Evolutionary conservation across 2,329 filamentous ascomycete species (phyloP), one percentile per base, ranked within the genome.

Genomic region (Hysterium pulicare): DNA sequence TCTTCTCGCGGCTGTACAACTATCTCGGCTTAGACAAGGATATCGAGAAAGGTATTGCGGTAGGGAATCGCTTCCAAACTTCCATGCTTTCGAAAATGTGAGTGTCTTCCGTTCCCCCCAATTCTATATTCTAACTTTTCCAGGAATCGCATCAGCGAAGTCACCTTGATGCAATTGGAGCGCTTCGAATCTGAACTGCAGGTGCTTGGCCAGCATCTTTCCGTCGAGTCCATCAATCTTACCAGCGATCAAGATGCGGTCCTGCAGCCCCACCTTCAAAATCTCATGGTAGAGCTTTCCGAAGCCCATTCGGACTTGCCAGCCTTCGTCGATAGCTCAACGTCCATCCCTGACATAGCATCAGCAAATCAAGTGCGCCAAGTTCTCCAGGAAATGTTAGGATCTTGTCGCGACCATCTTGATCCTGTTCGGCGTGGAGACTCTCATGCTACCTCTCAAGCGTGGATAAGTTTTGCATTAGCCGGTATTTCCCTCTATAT

Each of bases 401-500:
- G 7, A 4, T n/a, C 38, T 19, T 11, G 22, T 15, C 33, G 17
- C 13, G 34, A 43, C 0, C 32, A 34, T 10, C 46, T 33, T 41
- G 46, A 8, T 54, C 26, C 30, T 9, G 19, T 24, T 15, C 23
- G 16, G 15, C 23, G 16, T 34, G 38, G 19, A 3, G 15, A 40
- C 15, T 15, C 23, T 13, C 13, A 16, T 15, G 76, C 80, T 16
- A 67, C 84, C 16, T 49, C 61, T 4, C 40, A 58, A 17, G 84
- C 86, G 4, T 93, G 90, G 81, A 75, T 90, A 21, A 76, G 85
- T 38, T 82, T 95, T 46, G 84, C 87, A 2, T 68, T 90, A 16
- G 83, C 84, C 13, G 80, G 84, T 30, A 73, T 97, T 36, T 79
- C 79, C 48, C 74, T 96, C 2, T 96, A 91, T 58, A 82, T 97